These are phyloP conservation scores for Davidsoniella eucalypti DNA, from an alignment of 2,329 filamentous ascomycete genomes.

Conservation along the genomic window DNA sequence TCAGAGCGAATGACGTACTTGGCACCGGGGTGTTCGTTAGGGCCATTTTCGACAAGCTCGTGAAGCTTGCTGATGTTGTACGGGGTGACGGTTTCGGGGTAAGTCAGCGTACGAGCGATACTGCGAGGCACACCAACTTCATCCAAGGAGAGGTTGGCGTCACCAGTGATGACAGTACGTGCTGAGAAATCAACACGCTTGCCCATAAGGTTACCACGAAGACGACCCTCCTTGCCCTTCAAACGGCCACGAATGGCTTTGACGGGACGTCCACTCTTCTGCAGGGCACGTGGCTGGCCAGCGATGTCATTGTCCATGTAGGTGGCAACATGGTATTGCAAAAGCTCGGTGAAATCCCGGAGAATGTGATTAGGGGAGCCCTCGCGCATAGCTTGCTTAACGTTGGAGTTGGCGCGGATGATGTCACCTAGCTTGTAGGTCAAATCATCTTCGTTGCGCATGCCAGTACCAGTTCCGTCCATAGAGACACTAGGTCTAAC, in stretches of 20 bases:
- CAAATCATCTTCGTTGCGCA: slow-evolving; percentile 95
- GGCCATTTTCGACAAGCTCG: slow-evolving; percentile 77
- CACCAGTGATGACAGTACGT: slow-evolving; percentile 97
- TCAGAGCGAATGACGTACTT: slow-evolving; percentile 92
- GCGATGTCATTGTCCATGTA: slow-evolving; percentile 99
- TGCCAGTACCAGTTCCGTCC: slow-evolving; percentile 80
- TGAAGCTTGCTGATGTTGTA: slow-evolving; percentile 95
- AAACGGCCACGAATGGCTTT: slow-evolving; percentile 93
- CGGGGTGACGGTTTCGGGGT: slow-evolving; percentile 90
- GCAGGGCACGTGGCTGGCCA: slow-evolving; percentile 80
- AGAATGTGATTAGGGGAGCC: slow-evolving; percentile 85
- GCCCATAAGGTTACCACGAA: slow-evolving; percentile 97
- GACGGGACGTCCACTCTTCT: slow-evolving; percentile 91
- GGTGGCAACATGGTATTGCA: slow-evolving; percentile 96
- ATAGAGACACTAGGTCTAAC: slow-evolving; percentile 95
- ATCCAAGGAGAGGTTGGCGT: slow-evolving; percentile 88
- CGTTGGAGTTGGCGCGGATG: slow-evolving; percentile 90
- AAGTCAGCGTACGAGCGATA: slow-evolving; percentile 84
- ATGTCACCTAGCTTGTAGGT: slow-evolving; percentile 99
- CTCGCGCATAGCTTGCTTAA: slow-evolving; percentile 77
- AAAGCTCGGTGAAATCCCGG: slow-evolving; percentile 72
- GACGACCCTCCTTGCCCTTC: slow-evolving; percentile 97
- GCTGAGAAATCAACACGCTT: slow-evolving; percentile 99
- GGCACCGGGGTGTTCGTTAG: slow-evolving; percentile 86
- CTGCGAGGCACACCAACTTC: slow-evolving; percentile 93